phyloP scores from a whole-genome alignment of 2,329 filamentous ascomycete genomes.

The Fusarium buharicum region DNA sequence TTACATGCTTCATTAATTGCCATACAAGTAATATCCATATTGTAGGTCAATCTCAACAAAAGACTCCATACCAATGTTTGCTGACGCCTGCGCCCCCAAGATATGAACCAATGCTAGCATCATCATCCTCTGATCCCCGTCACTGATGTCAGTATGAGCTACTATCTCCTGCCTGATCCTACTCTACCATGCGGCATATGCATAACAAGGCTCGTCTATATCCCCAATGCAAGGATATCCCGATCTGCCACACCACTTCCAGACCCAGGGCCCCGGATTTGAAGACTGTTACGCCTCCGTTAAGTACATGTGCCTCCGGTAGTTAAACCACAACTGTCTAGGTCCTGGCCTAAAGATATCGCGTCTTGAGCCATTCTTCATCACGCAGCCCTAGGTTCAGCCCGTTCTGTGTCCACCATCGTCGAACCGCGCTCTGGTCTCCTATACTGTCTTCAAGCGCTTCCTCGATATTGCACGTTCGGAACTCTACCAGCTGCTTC shows the following conservation, averaged over 20 bases:
- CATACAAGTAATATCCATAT: conserved; percentile 1
- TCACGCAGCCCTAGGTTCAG: conserved; percentile 83
- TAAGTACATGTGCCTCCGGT: conserved; percentile 4
- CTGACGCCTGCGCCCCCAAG: conserved; percentile 32
- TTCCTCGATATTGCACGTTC: conserved; percentile 95
- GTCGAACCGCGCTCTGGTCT: conserved; percentile 76
- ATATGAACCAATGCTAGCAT: conserved; percentile 31
- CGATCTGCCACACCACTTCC: conserved; percentile 12
- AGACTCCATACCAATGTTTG: conserved; percentile 24
- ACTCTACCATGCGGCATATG: conserved; percentile 22
- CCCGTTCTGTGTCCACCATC: conserved; percentile 90
- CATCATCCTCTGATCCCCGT: conserved; percentile 29
- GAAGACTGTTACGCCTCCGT: conserved; percentile 18
- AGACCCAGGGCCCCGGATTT: conserved; percentile 14
- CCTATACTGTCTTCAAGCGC: conserved; percentile 87
- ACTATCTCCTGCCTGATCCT: conserved; percentile 13
- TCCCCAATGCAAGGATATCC: conserved; percentile 1
- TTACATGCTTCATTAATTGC: conserved; percentile 9
- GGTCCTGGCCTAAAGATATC: conserved; percentile 65
- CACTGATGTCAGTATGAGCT: conserved; percentile 24
- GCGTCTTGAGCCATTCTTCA: conserved; percentile 89
- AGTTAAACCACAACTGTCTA: neutral
- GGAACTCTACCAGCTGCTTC: conserved; percentile 83
- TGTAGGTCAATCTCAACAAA: conserved; percentile 28
- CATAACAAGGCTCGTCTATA: conserved; percentile 13